Base-by-base conservation (phyloP, 805 yeast species). In the Teunomyces pallodes region DNA sequence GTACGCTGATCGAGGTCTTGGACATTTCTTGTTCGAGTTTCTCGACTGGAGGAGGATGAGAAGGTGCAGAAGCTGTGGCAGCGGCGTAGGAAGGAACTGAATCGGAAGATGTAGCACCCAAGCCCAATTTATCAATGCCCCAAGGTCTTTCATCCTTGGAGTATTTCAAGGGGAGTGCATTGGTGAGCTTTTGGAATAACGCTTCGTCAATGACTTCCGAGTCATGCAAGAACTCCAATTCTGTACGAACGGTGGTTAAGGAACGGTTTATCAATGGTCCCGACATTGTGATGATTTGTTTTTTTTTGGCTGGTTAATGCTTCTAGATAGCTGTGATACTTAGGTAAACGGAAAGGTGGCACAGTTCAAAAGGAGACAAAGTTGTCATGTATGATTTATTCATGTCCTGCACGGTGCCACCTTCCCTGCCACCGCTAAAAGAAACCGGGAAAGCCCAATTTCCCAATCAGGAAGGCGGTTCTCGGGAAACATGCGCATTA, bases 191-290 rank as follows among this genome's bases (percentile, higher is more conserved):
- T 10, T 80, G 69, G 58, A 65, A 84, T 48, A 84, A 75, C 8
- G 67, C 73, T 32, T 78, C 76, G 14, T 83, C 72, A 49, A 90
- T 82, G 39, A 88, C 94, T 43, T 82, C 82, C 1, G 91, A 83
- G 54, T 88, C 96, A 38, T 67, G 70, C 28, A 90, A 72, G 60
- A 88, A 90, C 64, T 89, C 96, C 38, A 90, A 77, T 62, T 90
- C 96, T 65, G 87, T 81, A 69, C 83, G 70, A 52, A 90, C 71
- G 5, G 86, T 85, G 1, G 90, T 80, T 52, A 90, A 70, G 3
- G 96, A 87, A 56, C 96, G 82, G 70, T 88, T 88, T 52, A 87
- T 80, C 43, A 80, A 71, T 1, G 92, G 84, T 13, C 82, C 67
- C 9, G 76, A 70, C 77, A 68, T 72, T n/a, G 12, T 20, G 4